Conservation (phyloP, 257 asterid species). For the Verbascum thapsus region DNA sequence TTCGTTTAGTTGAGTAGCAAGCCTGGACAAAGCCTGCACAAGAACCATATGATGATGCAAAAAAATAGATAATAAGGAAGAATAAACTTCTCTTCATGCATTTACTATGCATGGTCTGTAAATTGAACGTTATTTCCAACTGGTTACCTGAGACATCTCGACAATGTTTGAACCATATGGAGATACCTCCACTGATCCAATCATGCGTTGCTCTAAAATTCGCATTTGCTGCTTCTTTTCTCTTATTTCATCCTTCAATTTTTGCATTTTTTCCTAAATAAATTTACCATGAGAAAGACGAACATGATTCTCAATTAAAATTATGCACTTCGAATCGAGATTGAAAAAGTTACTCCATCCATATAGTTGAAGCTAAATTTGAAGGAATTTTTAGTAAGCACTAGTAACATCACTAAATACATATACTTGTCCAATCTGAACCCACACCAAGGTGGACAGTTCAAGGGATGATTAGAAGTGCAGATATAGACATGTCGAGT, state of each 20-base stretch:
- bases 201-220: constrained; percentile 73
- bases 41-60: constrained; percentile 16
- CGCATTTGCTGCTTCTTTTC: constrained; percentile 72
- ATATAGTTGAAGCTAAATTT: neutral
- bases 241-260: constrained; percentile 68
- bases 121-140: neutral
- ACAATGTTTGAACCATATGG: constrained; percentile 50
- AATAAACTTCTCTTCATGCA: neutral
- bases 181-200: constrained; percentile 69
- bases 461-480: constrained; percentile 8
- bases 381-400: neutral
- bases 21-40: constrained; percentile 63
- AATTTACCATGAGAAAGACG: constrained; percentile 27
- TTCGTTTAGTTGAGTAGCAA: constrained; percentile 76
- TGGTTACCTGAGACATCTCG: constrained; percentile 67
- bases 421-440: constrained; percentile 4
- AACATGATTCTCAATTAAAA: constrained; percentile 20
- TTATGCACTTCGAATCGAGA: neutral
- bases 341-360: neutral
- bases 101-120: neutral
- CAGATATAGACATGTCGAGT: neutral
- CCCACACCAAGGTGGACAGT: constrained; percentile 9
- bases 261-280: constrained; percentile 59
- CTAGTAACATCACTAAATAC: neutral
- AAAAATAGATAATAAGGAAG: constrained; percentile 8